phyloP scores from a whole-genome alignment of 225 moss, liverwort and hornwort genomes.

The Pleurozium schreberi region DNA sequence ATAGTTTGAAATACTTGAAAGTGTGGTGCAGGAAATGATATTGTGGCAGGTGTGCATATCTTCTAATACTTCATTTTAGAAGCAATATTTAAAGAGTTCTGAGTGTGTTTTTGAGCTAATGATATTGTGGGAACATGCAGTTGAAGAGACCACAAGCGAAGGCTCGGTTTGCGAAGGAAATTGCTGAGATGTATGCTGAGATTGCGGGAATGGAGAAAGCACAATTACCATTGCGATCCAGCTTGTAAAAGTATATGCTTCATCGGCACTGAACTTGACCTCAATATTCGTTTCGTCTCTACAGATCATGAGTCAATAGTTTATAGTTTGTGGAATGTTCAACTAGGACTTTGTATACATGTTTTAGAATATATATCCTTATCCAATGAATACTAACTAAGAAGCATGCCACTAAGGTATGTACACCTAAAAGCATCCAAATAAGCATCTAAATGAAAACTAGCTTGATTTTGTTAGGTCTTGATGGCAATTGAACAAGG shows the following conservation, averaged over 20 bases:
- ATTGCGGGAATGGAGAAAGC: constrained; percentile 35
- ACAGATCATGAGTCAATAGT: not conserved
- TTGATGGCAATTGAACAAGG: not conserved
- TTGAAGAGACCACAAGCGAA: constrained; percentile 82
- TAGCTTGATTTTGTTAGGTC: not conserved
- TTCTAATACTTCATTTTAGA: not conserved
- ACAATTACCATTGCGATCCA: constrained; percentile 31
- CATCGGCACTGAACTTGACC: not conserved
- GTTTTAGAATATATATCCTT: not conserved
- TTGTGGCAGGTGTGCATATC: not conserved
- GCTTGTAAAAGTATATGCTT: constrained; percentile 16
- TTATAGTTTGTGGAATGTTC: not conserved
- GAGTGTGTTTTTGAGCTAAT: not conserved
- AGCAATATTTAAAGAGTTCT: not conserved
- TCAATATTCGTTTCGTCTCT: not conserved
- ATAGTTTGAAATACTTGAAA: not conserved
- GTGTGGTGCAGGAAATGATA: not conserved
- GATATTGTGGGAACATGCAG: not conserved
- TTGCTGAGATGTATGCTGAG: constrained; percentile 68
- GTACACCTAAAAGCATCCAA: not conserved
- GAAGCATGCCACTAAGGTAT: not conserved
- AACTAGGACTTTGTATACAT: not conserved
- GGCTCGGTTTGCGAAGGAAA: constrained; percentile 52
- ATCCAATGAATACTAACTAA: not conserved
- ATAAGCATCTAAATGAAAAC: not conserved